Conservation (phyloP, 495 filamentous ascomycete genomes). For the Tuber magnatum region DNA sequence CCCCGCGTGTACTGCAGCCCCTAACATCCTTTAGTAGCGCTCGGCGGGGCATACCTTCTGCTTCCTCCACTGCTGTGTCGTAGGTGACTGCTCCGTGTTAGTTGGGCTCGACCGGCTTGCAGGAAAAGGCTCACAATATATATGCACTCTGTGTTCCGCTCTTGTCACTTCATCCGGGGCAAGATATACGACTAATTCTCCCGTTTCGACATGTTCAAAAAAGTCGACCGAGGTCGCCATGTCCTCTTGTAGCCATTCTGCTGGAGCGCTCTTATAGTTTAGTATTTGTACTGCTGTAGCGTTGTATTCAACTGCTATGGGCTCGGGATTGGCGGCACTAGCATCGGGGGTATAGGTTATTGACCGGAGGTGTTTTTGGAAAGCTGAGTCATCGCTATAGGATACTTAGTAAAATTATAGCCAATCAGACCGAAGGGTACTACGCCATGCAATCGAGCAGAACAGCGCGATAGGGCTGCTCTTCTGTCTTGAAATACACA, state of each 20-base stretch:
- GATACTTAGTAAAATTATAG: not conserved
- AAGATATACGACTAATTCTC: not conserved
- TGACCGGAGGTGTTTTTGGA: not conserved
- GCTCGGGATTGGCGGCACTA: not conserved
- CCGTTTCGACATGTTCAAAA: not conserved
- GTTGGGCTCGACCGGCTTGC: not conserved
- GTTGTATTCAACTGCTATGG: not conserved
- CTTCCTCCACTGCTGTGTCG: constrained; percentile 2
- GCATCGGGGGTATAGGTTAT: not conserved
- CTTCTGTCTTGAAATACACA: not conserved
- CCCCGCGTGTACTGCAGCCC: not conserved
- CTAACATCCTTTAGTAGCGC: constrained; percentile 1
- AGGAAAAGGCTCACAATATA: not conserved
- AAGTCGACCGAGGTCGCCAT: not conserved
- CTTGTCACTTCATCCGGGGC: not conserved
- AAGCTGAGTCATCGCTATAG: not conserved
- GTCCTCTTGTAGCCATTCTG: not conserved
- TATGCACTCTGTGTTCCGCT: not conserved
- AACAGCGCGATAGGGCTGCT: not conserved
- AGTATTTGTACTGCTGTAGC: not conserved
- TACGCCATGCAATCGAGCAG: constrained; percentile 9
- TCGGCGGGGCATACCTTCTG: not conserved
- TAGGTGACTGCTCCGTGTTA: not conserved
- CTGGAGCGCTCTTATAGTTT: constrained; percentile 3
- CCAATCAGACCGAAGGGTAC: not conserved